These are phyloP conservation scores for Backusella parvicylindrica DNA, from an alignment of 192 early-diverging fungal genomes.

Conservation along the genomic window DNA sequence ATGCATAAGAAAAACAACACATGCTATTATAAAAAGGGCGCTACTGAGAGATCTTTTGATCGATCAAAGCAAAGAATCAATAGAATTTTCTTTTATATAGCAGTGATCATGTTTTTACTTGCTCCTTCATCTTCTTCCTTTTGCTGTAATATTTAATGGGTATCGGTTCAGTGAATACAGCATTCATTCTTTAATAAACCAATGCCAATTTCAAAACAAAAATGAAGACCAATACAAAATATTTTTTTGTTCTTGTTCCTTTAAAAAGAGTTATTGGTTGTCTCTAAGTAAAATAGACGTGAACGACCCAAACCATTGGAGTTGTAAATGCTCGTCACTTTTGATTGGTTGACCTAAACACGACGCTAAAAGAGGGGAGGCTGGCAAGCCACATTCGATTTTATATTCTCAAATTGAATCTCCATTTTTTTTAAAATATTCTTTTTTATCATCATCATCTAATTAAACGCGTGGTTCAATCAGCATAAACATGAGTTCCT, in stretches of 20 bases:
- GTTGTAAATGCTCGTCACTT: too few species aligned
- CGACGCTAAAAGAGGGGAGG: background rate
- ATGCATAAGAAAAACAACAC: background rate
- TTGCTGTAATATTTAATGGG: too few species aligned
- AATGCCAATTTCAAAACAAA: too few species aligned
- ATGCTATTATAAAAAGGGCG: background rate
- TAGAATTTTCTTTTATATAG: background rate
- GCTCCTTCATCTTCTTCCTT: too few species aligned
- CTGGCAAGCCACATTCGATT: background rate
- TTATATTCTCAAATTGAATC: background rate
- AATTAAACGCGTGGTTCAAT: background rate
- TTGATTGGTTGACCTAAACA: background rate
- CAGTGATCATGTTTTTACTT: background rate
- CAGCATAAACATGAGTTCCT: constrained; percentile 27
- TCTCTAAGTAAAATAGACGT: too few species aligned
- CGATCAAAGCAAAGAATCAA: too few species aligned
- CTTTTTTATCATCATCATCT: background rate
- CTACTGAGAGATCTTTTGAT: too few species aligned
- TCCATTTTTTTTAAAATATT: background rate
- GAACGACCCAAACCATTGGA: background rate
- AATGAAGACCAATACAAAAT: too few species aligned
- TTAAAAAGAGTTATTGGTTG: too few species aligned
- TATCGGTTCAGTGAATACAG: too few species aligned
- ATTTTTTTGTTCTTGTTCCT: too few species aligned
- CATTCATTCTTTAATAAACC: background rate